A percentile compares a stretch with the other conserved stretches of the same genome.
These are phyloP conservation scores for Castanospermum australe DNA, from an alignment of 306 rosid species.

Conservation along the genomic window DNA sequence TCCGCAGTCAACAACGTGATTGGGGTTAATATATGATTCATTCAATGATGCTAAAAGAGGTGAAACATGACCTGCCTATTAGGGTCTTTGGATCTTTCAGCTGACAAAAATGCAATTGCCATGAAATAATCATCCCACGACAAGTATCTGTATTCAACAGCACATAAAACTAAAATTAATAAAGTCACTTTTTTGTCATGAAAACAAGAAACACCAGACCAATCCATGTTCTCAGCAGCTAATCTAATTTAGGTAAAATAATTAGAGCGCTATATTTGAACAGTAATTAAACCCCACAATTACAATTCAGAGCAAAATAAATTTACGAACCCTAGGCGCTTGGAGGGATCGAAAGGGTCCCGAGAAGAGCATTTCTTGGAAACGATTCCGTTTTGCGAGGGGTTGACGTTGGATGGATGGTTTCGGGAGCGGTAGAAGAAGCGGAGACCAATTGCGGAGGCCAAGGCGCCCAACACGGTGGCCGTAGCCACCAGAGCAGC, in stretches of 20 bases:
- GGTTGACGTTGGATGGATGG: conserved; percentile 2
- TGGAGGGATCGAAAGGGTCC: conserved; percentile 79
- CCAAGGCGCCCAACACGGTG: conserved; percentile 61
- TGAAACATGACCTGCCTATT: conserved; percentile 81
- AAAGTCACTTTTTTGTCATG: too few species aligned
- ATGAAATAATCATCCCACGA: conserved; percentile 98
- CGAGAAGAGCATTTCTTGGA: conserved; percentile 32
- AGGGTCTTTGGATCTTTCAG: conserved; percentile 95
- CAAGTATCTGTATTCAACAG: conserved; percentile 51
- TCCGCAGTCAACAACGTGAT: too few species aligned
- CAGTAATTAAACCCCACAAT: neutral
- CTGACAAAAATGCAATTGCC: conserved; percentile 95
- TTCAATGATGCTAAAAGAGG: neutral
- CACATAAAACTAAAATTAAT: neutral
- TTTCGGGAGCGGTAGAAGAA: conserved; percentile 49
- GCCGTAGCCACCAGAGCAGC: conserved; percentile 57
- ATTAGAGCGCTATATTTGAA: neutral
- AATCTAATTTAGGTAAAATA: too few species aligned
- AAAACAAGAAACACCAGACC: too few species aligned
- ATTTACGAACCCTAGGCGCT: conserved; percentile 59
- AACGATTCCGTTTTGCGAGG: conserved; percentile 40
- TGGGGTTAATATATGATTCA: neutral
- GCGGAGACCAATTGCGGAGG: conserved; percentile 62
- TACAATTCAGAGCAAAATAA: neutral
- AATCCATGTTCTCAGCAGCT: too few species aligned